phyloP scores from a whole-genome alignment of 2,329 filamentous ascomycete genomes.

The Penicillium sp. region DNA sequence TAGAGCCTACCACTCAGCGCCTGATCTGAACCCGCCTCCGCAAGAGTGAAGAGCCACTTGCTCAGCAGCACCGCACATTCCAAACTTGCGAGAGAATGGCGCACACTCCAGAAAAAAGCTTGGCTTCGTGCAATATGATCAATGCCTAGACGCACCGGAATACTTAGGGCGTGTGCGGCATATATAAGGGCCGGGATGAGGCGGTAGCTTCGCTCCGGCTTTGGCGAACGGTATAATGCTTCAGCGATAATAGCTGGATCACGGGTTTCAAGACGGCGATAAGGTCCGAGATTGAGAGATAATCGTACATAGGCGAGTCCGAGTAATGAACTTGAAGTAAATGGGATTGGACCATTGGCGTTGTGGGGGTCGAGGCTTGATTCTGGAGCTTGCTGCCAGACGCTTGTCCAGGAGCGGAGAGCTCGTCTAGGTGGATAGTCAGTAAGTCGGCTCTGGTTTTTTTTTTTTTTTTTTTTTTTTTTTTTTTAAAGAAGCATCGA shows the following conservation, averaged over 20 bases:
- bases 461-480: too few species aligned
- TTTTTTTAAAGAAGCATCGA: too few species aligned
- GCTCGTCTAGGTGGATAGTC: slow-evolving; percentile 28
- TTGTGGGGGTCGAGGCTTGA: slow-evolving; percentile 41
- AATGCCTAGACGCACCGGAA: slow-evolving; percentile 47
- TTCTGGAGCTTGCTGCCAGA: slow-evolving; percentile 42
- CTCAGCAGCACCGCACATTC: slow-evolving; percentile 48
- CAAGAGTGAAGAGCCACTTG: slow-evolving; percentile 49
- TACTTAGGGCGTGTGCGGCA: slow-evolving; percentile 69
- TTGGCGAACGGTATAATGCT: slow-evolving; percentile 62
- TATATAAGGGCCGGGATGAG: slow-evolving; percentile 69
- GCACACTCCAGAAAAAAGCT: slow-evolving; percentile 44
- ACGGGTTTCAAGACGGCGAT: slow-evolving; percentile 66
- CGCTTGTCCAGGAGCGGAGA: slow-evolving; percentile 40
- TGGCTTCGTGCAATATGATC: slow-evolving; percentile 42
- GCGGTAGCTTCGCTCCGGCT: slow-evolving; percentile 62
- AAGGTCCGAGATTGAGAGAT: slow-evolving; percentile 59
- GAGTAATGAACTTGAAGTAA: slow-evolving; percentile 38
- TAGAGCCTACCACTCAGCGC: slow-evolving; percentile 31
- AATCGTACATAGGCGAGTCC: slow-evolving; percentile 39
- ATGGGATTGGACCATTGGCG: slow-evolving; percentile 39
- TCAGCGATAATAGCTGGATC: slow-evolving; percentile 66
- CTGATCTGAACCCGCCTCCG: slow-evolving; percentile 30
- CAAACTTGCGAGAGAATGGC: slow-evolving; percentile 40
- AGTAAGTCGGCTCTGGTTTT: too few species aligned